Base-by-base conservation (phyloP, 2,329 filamentous ascomycete genomes). In the Diaporthe citriasiana region DNA sequence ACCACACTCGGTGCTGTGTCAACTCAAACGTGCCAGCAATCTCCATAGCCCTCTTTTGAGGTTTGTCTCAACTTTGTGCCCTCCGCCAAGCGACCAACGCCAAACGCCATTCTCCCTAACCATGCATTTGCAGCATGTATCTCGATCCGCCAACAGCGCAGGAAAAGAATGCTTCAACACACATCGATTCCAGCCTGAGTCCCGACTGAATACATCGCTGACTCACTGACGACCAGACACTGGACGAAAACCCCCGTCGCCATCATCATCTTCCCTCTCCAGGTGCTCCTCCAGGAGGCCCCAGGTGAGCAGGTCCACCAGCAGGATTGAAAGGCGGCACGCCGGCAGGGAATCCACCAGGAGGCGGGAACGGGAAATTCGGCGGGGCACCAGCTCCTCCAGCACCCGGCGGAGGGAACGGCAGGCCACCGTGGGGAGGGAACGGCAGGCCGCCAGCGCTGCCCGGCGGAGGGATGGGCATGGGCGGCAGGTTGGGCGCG, bases 291-390 rank as follows among this genome's bases (percentile, higher is more conserved):
- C 63, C 63, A 27, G 45, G 63, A 38, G 47, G 47, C 8, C 63
- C 63, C 63, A 51, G 33, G n/a, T 50, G 63, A 40, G 60, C 42
- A 30, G 82, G 82, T 51, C 83, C 83, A 60, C 83, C 82, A 3
- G 79, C 80, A 6, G 84, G 84, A 73, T 72, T 75, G 69, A 86
- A 85, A 22, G 85, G 83, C 30, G 85, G 84, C 80, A 87, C 85
- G 66, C 83, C 83, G 22, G 55, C 69, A 4, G 85, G 84, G 75
- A 80, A 80, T 42, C 82, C 82, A 12, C 74, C 75, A 4, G 74
- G 72, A 10, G 77, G 76, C 17, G 86, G 84, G 75, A 87, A 84
- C 65, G 86, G 87, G 78, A 89, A 89, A 74, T 87, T 87, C 9
- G 89, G 87, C 74, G 88, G 75, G 30, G 79, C 77, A 22, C 73